A percentile compares a stretch with the other conserved stretches of the same genome.
Conservation (phyloP, 371 early-diverging fungal genomes). For the Rhizoclosmatium hyalinum region DNA sequence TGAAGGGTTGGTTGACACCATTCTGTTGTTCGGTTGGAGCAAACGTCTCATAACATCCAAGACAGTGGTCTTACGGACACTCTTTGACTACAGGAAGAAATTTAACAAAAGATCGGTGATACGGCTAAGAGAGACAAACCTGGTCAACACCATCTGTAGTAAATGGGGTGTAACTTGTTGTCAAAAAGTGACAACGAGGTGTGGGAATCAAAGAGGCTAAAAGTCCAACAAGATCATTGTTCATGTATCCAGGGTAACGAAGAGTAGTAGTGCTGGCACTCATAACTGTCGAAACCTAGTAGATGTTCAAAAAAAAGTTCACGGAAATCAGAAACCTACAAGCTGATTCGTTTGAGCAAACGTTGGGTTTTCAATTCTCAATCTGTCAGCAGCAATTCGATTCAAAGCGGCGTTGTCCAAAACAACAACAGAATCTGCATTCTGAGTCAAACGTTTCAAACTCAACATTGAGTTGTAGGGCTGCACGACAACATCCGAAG, state of each 20-base stretch:
- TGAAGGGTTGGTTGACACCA: constrained; percentile 91
- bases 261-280: constrained; percentile 97
- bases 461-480: constrained; percentile 99
- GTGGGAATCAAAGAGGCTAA: constrained; percentile 95
- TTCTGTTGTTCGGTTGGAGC: constrained; percentile 94
- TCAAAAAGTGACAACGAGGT: constrained; percentile 95
- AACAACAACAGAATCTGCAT: constrained; percentile 97
- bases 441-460: constrained; percentile 87
- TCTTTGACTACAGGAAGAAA: constrained; percentile 57
- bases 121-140: constrained; percentile 45
- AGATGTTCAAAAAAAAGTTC: background rate
- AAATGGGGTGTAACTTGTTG: constrained; percentile 98
- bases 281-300: constrained; percentile 95
- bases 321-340: constrained; percentile 50
- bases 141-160: constrained; percentile 93
- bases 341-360: constrained; percentile 98
- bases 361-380: constrained; percentile 92
- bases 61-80: constrained; percentile 95
- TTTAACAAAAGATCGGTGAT: background rate
- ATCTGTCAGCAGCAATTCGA: constrained; percentile 90
- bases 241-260: constrained; percentile 99
- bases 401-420: constrained; percentile 95
- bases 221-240: constrained; percentile 96
- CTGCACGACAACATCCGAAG: constrained; percentile 99
- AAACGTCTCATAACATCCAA: constrained; percentile 97